Percentiles rank a stretch among this genome's conserved stretches.
Evolutionary conservation across 768 basidiomycete species (phyloP).

Genomic region (Tricholoma terreum): DNA sequence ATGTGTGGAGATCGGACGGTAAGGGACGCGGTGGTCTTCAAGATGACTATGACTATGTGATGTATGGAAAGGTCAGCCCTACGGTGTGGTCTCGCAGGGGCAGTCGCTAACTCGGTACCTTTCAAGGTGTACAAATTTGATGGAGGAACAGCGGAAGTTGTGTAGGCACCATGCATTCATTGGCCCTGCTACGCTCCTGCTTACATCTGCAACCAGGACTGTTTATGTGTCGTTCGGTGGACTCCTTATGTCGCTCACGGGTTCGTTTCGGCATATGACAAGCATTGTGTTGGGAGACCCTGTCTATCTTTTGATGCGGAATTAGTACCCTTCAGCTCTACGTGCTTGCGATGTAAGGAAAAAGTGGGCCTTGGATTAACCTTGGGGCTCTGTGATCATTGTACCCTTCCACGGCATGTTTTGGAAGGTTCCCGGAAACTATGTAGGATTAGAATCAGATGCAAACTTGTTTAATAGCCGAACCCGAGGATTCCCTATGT

Average conservation of each 20-base stretch:
- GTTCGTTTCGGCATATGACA: conserved; percentile 89
- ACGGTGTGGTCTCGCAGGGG: background rate
- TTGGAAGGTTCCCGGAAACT: too few species aligned
- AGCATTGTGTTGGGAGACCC: conserved; percentile 92
- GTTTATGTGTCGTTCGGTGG: conserved; percentile 97
- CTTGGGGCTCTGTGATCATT: too few species aligned
- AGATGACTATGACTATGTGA: conserved; percentile 97
- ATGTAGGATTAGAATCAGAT: too few species aligned
- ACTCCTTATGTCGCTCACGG: conserved; percentile 89
- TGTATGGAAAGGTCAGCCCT: conserved; percentile 87
- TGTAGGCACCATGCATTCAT: conserved; percentile 53
- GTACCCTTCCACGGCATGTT: background rate
- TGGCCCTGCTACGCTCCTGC: background rate
- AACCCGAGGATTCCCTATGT: too few species aligned
- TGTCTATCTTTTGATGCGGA: conserved; percentile 84
- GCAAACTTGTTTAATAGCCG: too few species aligned
- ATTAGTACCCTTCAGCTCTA: conserved; percentile 34
- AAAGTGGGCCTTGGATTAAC: too few species aligned
- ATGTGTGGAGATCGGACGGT: conserved; percentile 84
- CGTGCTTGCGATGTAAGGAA: too few species aligned
- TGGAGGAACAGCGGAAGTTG: conserved; percentile 75
- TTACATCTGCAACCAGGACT: conserved; percentile 50
- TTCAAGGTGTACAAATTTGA: conserved; percentile 94
- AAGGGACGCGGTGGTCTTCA: conserved; percentile 81
- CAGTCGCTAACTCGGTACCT: background rate